Conservation (phyloP, 768 basidiomycete genomes). For the Podaxis carcinomalis region DNA sequence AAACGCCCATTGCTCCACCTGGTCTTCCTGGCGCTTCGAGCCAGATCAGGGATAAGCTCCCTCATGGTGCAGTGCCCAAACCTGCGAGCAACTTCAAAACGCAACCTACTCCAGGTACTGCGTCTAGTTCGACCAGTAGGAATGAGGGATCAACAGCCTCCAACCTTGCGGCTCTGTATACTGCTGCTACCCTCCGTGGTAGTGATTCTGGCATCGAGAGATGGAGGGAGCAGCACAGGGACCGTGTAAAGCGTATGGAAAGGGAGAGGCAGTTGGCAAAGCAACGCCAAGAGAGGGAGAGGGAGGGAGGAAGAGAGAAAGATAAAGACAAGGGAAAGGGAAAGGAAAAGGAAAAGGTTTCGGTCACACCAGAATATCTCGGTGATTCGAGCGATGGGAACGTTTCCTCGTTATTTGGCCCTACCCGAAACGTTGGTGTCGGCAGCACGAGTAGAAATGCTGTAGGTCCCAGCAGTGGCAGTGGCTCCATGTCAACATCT, state of each 20-base stretch:
- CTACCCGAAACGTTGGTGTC: neutral
- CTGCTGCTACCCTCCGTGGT: no score
- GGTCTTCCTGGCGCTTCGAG: neutral
- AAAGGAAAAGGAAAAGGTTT: neutral
- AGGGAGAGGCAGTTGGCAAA: neutral
- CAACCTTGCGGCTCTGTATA: neutral
- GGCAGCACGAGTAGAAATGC: neutral
- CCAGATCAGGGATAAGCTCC: neutral
- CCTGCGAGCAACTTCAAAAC: neutral
- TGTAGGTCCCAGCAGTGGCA: neutral
- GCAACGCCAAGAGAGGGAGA: neutral
- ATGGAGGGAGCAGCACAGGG: neutral
- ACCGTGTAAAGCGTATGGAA: neutral
- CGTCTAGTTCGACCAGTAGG: neutral
- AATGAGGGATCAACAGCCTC: neutral
- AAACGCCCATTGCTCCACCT: neutral
- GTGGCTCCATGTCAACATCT: neutral
- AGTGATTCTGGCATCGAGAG: neutral
- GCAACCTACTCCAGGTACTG: neutral
- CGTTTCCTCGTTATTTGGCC: neutral
- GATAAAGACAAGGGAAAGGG: neutral
- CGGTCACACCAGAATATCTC: neutral
- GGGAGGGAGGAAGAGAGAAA: neutral
- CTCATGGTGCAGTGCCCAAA: neutral
- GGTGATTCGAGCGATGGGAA: slow-evolving; percentile 1